A percentile compares a stretch with the other conserved stretches of the same genome.
Conservation (phyloP, 257 asterid species). For the Dorcoceras hygrometricum region DNA sequence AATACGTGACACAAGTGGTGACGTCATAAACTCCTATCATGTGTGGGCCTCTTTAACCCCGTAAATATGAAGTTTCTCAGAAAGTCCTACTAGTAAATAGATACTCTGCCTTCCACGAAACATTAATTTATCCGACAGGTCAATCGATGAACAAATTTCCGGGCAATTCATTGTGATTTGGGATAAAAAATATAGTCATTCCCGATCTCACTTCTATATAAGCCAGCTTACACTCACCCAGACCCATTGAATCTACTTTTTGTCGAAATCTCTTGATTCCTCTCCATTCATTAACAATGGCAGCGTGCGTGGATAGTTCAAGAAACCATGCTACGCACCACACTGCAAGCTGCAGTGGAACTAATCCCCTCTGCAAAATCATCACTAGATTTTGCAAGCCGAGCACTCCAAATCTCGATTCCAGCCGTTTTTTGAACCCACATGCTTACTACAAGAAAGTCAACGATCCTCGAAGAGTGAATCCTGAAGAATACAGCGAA, state of each 20-base stretch:
- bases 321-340: background rate
- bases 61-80: too few relatives aligned
- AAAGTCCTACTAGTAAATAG: too few relatives aligned
- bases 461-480: slow-evolving; percentile 8
- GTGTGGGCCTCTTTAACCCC: too few relatives aligned
- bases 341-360: background rate
- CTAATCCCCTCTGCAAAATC: slow-evolving; percentile 8
- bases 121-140: too few relatives aligned
- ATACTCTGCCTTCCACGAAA: too few relatives aligned
- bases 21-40: too few relatives aligned
- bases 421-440: background rate
- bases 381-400: slow-evolving; percentile 19
- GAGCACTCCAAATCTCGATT: background rate
- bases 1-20: too few relatives aligned
- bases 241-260: too few relatives aligned
- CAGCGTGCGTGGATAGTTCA: slow-evolving; percentile 27
- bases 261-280: too few relatives aligned
- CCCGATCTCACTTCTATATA: background rate
- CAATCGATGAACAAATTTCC: background rate
- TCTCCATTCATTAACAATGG: slow-evolving; percentile 25
- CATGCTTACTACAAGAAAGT: background rate
- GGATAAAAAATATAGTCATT: background rate
- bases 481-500: slow-evolving; percentile 26
- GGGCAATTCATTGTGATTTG: background rate
- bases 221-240: too few relatives aligned